Conservation (phyloP, 2,329 filamentous ascomycete species). For the Knufia fluminis region DNA sequence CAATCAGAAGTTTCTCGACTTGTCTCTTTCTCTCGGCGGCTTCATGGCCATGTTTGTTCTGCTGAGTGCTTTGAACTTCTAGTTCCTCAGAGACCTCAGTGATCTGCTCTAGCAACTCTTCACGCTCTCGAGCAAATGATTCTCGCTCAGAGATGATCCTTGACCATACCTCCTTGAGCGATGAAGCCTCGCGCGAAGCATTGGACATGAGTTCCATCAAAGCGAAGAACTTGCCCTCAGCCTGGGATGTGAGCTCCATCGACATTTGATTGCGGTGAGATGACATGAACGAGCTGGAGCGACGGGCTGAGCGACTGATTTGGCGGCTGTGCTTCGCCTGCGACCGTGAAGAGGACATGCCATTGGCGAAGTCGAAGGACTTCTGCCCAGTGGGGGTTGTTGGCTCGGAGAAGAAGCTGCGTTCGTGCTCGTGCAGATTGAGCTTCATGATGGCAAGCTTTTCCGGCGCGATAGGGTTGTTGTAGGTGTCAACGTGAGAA, state of each 20-base stretch:
- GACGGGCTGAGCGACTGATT: constrained; percentile 7
- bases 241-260: constrained; percentile 24
- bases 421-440: constrained; percentile 5
- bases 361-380: constrained; percentile 2
- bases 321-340: neutral
- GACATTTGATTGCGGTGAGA: constrained; percentile 21
- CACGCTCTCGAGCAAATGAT: constrained; percentile 23
- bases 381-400: constrained; percentile 3
- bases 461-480: constrained; percentile 4
- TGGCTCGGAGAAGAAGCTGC: constrained; percentile 7
- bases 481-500: neutral
- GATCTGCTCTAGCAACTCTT: constrained; percentile 25
- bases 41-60: constrained; percentile 18
- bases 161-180: constrained; percentile 26
- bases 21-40: constrained; percentile 20
- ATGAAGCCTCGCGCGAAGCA: constrained; percentile 25
- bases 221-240: constrained; percentile 26
- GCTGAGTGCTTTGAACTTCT: constrained; percentile 22
- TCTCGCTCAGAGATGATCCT: constrained; percentile 25
- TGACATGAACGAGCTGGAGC: constrained; percentile 10
- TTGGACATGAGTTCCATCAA: constrained; percentile 26
- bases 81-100: constrained; percentile 24
- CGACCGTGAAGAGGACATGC: neutral
- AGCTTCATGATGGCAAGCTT: constrained; percentile 11
- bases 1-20: constrained; percentile 25